Conservation (phyloP, 257 asterid genomes). For the Solanum chiquidenum region DNA sequence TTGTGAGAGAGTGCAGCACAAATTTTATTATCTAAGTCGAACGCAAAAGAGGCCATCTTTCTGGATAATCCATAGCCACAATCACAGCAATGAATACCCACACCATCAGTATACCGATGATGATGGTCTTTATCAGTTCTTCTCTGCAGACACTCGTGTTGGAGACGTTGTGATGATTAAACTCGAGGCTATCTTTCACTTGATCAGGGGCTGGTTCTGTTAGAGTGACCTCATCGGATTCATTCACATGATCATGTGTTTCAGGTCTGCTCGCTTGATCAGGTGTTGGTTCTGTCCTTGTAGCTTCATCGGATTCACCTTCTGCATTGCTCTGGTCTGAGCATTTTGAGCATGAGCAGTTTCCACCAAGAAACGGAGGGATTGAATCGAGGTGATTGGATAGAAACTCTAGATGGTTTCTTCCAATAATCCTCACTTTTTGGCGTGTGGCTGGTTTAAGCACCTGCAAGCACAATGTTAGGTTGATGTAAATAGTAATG, state of each 20-base stretch:
- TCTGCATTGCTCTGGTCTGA: background rate
- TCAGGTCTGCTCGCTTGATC: background rate
- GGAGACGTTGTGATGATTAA: background rate
- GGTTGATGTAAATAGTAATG: background rate
- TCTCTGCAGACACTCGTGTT: background rate
- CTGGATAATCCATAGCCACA: slow-evolving; percentile 1
- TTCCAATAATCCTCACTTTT: slow-evolving; percentile 23
- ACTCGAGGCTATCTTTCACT: background rate
- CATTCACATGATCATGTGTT: background rate
- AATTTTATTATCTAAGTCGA: background rate
- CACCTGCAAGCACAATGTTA: slow-evolving; percentile 15
- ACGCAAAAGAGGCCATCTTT: background rate
- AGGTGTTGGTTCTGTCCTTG: background rate
- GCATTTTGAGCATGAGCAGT: slow-evolving; percentile 26
- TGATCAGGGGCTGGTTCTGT: background rate
- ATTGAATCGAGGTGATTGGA: slow-evolving; percentile 9
- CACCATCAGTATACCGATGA: slow-evolving; percentile 2
- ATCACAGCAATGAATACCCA: slow-evolving; percentile 6
- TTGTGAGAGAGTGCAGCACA: background rate
- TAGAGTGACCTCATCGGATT: background rate
- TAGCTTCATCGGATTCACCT: background rate
- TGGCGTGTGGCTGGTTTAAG: slow-evolving; percentile 31
- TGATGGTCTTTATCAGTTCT: background rate
- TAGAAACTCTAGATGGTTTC: slow-evolving; percentile 19
- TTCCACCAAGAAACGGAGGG: slow-evolving; percentile 30